Base-by-base conservation (phyloP, 495 filamentous ascomycete species). In the Tuber umbilicatum region DNA sequence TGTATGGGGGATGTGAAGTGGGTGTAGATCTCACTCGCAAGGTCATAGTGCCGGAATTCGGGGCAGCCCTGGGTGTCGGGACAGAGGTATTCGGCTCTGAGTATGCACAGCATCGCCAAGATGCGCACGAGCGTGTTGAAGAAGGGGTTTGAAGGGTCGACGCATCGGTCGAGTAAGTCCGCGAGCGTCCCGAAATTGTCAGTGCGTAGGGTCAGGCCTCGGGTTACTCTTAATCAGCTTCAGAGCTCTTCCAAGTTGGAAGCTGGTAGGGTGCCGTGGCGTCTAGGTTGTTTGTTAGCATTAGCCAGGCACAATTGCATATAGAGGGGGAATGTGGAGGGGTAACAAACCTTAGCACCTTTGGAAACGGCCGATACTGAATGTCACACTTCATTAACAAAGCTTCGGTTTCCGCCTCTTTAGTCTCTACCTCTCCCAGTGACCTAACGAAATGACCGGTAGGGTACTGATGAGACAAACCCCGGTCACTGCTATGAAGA, bases 1-100 rank as follows among this genome's bases (percentile, higher is more conserved):
- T 96, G 91, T 83, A 99, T 99, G 12, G 95, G 96, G 9, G 92
- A n/a, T n/a, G 96, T 98, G 85, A 98, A 99, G 84, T 98, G 95
- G 1, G 95, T 99, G 86, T 99, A 98, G 82, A 98, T 99, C 78
- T 97, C 93, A 12, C 89, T 92, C 0, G 96, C 96, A 2, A 99
- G 87, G 74, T 96, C 95, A 83, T 99, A 99, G 83, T 99, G 96
- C 43, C 94, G 89, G 88, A 96, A 99, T 78, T 98, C 95, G 1
- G 93, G 89, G 82, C 94, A 94, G 0, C 93, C 89, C 81, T 97
- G 93, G 2, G 93, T 94, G 75, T 96, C 96, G 0, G 93, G 89
- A 84, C 91, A 94, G 85, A 98, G 98, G 86, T 99, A 99, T 84
- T 98, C 96, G 73, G 96, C 95, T 43, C 93, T 94, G 86, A 96